Conservation (phyloP, 2,329 filamentous ascomycete species). For the Hirsutella minnesotensis region DNA sequence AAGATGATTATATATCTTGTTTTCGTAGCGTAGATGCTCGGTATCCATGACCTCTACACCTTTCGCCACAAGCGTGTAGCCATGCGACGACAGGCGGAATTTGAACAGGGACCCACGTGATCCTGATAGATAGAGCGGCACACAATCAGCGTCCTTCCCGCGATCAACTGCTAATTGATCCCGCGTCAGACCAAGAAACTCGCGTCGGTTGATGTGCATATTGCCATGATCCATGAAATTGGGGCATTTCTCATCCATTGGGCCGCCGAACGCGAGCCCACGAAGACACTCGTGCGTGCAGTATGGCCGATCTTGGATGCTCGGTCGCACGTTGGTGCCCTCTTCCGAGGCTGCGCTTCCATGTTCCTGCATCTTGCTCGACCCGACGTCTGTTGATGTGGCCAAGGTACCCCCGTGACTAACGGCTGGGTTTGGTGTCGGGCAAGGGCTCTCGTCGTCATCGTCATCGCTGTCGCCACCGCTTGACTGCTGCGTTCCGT, state of each 20-base stretch:
- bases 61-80: conserved; percentile 20
- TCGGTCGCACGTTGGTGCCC: no score
- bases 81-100: conserved; percentile 18
- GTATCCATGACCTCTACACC: conserved; percentile 16
- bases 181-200: background rate
- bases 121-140: conserved; percentile 16
- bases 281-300: background rate
- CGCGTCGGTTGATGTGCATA: background rate
- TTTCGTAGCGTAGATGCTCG: conserved; percentile 14
- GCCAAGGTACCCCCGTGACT: no score
- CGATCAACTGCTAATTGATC: background rate
- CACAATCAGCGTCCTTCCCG: background rate
- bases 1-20: conserved; percentile 17
- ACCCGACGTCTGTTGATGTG: no score
- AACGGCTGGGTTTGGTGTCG: no score
- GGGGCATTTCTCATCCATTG: background rate
- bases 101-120: conserved; percentile 22
- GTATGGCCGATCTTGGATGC: background rate
- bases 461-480: no score
- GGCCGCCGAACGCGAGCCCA: background rate
- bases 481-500: no score
- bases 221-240: background rate
- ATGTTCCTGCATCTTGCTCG: no score
- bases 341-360: no score
- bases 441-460: no score